Evolutionary conservation across 1,284 basidiomycete species (phyloP), one percentile per base, ranked within the genome.

Genomic region (Ustilago curta): DNA sequence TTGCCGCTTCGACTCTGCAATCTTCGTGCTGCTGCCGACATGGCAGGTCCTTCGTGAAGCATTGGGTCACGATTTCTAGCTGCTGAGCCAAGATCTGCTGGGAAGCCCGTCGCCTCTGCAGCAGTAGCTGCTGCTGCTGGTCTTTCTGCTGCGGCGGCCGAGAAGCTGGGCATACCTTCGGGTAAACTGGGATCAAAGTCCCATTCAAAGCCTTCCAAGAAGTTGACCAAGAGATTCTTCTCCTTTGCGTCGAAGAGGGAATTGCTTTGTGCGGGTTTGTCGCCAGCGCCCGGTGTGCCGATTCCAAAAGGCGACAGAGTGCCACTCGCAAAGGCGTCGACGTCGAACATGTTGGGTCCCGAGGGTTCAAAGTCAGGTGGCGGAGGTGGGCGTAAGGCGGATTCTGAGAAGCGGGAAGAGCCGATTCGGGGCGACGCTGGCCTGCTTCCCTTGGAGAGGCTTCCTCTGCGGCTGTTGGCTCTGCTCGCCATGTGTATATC

Each of bases 111-210:
- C 0, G 69, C 65, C 29, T 71, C 61, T 25, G 73, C 73, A 16
- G 65, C 64, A n/a, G 61, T n/a, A n/a, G n/a, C n/a, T n/a, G n/a
- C n/a, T n/a, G n/a, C 55, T n/a, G 58, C 55, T 27, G 64, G 63
- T 8, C 73, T 63, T 19, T 76, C 73, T 23, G 76, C 76, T 16
- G 71, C 68, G 14, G 78, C 79, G 2, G 77, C 76, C 8, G 79
- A 77, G 59, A 82, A 82, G 59, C 75, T 77, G 1, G 80, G 80
- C 77, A 82, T 72, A 14, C 77, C 75, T 27, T 78, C 73, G 3
- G 80, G 80, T 11, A 82, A 53, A 12, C 62, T 66, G 1, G 80
- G 80, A 42, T 82, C 77, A 60, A 82, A 82, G 44, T 82, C 78
- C 74, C 76, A 81, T 43, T 82, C 78, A 42, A 82, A 81, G 9